These are phyloP conservation scores for Magnaporthiopsis rhizophila DNA, from an alignment of 2,329 filamentous ascomycete species.

Conservation along the genomic window DNA sequence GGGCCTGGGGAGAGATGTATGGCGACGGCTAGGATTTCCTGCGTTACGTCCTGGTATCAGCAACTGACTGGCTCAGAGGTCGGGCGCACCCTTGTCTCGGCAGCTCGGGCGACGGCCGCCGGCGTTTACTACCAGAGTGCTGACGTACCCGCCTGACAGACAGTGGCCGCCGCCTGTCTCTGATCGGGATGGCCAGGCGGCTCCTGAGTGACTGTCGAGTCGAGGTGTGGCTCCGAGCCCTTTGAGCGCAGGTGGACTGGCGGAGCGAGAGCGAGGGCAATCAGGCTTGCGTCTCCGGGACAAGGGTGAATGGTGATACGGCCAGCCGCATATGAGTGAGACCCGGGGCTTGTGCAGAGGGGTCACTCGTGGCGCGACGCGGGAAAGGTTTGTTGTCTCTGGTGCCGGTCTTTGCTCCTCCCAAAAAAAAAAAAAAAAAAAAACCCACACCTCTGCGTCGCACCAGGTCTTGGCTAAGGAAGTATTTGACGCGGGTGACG, in stretches of 20 bases:
- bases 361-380: background rate
- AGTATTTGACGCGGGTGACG: background rate
- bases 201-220: background rate
- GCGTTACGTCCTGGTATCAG: conserved; percentile 1
- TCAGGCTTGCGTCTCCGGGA: background rate
- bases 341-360: background rate
- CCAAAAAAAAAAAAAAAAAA: background rate
- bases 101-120: background rate
- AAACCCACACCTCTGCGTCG: background rate
- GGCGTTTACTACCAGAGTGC: background rate
- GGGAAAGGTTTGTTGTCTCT: conserved; percentile 1
- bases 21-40: background rate
- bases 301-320: background rate
- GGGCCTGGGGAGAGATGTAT: background rate
- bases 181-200: background rate
- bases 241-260: background rate
- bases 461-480: conserved; percentile 1
- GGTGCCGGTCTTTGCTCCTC: background rate
- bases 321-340: conserved; percentile 1
- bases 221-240: background rate
- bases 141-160: background rate
- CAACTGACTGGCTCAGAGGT: background rate
- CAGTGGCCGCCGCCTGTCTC: background rate
- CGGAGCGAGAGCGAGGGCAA: background rate
- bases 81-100: conserved; percentile 3